Percentiles rank a stretch among this genome's conserved stretches.
These are phyloP conservation scores for Colletotrichum eleusines DNA, from an alignment of 2,329 filamentous ascomycete genomes.

Conservation along the genomic window DNA sequence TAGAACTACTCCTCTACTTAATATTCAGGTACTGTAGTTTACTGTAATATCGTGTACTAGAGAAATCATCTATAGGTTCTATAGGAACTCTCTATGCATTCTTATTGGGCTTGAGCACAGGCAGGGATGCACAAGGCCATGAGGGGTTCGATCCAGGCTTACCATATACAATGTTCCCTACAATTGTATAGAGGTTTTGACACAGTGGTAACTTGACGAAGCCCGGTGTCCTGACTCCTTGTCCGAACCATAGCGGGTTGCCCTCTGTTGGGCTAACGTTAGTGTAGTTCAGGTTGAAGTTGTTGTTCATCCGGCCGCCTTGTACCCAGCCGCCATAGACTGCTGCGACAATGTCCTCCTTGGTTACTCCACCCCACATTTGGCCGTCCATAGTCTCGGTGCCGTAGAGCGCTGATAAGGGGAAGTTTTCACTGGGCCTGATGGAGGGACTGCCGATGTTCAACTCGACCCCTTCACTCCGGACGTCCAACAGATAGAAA, in stretches of 20 bases:
- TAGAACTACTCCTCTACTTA: no score
- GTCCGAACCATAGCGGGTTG: background rate
- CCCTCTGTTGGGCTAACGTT: background rate
- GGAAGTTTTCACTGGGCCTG: conserved; percentile 2
- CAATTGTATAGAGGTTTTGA: background rate
- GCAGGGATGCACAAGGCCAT: background rate
- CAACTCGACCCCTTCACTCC: conserved; percentile 5
- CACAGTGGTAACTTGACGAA: background rate
- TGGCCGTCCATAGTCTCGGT: conserved; percentile 10
- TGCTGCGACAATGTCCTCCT: conserved; percentile 19
- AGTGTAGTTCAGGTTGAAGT: conserved; percentile 14
- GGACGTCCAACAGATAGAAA: conserved; percentile 23
- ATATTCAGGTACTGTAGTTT: no score
- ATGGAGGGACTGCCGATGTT: conserved; percentile 15
- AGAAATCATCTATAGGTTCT: no score
- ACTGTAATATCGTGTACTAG: no score
- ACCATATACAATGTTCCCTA: background rate
- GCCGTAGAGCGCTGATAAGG: background rate
- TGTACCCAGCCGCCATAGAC: conserved; percentile 11
- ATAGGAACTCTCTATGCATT: background rate
- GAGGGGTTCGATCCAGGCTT: background rate
- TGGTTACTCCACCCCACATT: conserved; percentile 15
- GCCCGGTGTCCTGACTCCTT: background rate
- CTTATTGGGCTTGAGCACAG: background rate
- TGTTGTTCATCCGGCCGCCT: conserved; percentile 14